phyloP scores from a whole-genome alignment of 2,329 filamentous ascomycete genomes.

The Talaromyces sp. region DNA sequence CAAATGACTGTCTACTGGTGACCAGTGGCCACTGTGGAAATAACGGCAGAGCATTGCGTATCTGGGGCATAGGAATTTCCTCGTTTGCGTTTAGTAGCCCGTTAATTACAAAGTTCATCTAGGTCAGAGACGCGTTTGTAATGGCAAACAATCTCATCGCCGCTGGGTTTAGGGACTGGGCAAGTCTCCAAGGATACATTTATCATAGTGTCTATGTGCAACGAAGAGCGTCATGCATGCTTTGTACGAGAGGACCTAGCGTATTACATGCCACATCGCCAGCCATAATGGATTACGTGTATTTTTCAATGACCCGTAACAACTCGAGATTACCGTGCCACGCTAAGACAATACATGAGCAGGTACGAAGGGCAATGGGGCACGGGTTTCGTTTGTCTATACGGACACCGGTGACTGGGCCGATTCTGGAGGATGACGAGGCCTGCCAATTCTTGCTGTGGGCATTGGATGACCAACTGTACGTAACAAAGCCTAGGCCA shows the following conservation, averaged over 20 bases:
- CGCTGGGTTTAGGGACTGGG: not conserved
- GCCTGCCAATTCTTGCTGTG: not conserved
- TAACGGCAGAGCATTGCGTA: not conserved
- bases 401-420: not conserved
- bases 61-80: not conserved
- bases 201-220: not conserved
- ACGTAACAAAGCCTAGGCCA: not conserved
- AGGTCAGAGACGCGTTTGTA: not conserved
- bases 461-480: not conserved
- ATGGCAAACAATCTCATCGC: not conserved
- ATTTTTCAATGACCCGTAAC: not conserved
- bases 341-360: not conserved
- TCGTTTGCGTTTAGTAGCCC: too few species aligned
- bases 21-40: too few species aligned
- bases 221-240: too few species aligned
- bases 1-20: too few species aligned
- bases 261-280: not conserved
- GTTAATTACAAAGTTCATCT: not conserved
- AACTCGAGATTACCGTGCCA: not conserved
- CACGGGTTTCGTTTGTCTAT: not conserved
- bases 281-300: not conserved
- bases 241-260: not conserved
- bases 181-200: not conserved
- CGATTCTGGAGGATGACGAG: not conserved
- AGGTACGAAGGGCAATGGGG: not conserved